Evolutionary conservation across 495 filamentous ascomycete genomes (phyloP).

Genomic region (Neurospora sp.): DNA sequence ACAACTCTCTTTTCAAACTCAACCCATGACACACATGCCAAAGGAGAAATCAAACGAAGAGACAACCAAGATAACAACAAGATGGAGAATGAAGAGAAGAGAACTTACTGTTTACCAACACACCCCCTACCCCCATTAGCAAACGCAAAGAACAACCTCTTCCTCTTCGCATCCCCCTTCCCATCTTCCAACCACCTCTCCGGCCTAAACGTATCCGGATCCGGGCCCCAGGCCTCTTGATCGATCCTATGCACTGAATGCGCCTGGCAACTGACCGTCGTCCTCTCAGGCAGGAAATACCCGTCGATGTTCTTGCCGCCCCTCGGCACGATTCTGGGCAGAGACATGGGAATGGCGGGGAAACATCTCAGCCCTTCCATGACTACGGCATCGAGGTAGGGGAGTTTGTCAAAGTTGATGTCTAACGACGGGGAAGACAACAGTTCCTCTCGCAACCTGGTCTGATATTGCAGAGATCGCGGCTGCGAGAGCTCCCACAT

Average conservation of each 20-base stretch:
- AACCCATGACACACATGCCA: not conserved
- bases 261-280: conserved; percentile 45
- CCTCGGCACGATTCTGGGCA: conserved; percentile 49
- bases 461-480: conserved; percentile 33
- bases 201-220: conserved; percentile 46
- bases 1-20: not conserved
- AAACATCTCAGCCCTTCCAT: conserved; percentile 49
- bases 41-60: not conserved
- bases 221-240: conserved; percentile 37
- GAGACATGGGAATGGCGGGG: conserved; percentile 56
- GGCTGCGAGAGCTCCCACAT: conserved; percentile 58
- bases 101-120: conserved; percentile 45
- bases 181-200: conserved; percentile 51
- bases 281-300: conserved; percentile 35
- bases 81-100: not conserved
- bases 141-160: conserved; percentile 41
- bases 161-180: conserved; percentile 27
- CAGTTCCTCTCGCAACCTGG: conserved; percentile 39
- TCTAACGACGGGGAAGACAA: conserved; percentile 15
- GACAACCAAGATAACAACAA: not conserved
- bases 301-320: conserved; percentile 41
- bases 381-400: conserved; percentile 52
- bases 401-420: conserved; percentile 36
- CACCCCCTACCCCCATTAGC: conserved; percentile 47
- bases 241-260: conserved; percentile 44